These are phyloP conservation scores for Sporisorium sorghi DNA, from an alignment of 1,284 basidiomycete genomes.

Conservation along the genomic window DNA sequence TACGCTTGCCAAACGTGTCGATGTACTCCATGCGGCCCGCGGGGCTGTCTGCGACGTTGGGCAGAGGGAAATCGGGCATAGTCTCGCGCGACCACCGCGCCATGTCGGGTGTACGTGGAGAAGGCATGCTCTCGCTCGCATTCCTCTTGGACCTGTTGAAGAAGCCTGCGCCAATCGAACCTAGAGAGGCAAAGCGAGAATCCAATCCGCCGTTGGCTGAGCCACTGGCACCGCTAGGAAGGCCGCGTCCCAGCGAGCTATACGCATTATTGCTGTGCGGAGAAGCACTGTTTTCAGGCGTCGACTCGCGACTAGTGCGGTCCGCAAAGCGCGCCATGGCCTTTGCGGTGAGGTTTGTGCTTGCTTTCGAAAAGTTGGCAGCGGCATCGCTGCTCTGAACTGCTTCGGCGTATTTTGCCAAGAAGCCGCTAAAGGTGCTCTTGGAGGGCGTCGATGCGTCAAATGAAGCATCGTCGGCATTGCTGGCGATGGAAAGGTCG, in stretches of 20 bases:
- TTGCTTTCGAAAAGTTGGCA: constrained; percentile 63
- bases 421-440: constrained; percentile 33
- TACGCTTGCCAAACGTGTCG: constrained; percentile 37
- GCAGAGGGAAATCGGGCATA: constrained; percentile 62
- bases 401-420: constrained; percentile 60
- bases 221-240: constrained; percentile 7
- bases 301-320: constrained; percentile 48
- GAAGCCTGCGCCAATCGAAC: constrained; percentile 42
- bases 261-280: constrained; percentile 5
- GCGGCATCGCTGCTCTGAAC: constrained; percentile 66
- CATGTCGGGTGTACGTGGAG: constrained; percentile 41
- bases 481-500: constrained; percentile 32
- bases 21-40: constrained; percentile 54
- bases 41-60: constrained; percentile 57
- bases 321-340: constrained; percentile 57
- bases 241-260: constrained; percentile 22
- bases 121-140: constrained; percentile 25
- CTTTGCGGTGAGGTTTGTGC: constrained; percentile 65
- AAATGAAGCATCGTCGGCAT: constrained; percentile 15
- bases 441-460: constrained; percentile 38
- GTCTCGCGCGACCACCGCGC: constrained; percentile 56
- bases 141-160: constrained; percentile 30
- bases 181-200: constrained; percentile 34
- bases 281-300: constrained; percentile 21
- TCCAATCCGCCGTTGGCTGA: constrained; percentile 8